Evolutionary conservation across 2,329 filamentous ascomycete species (phyloP), one percentile per base, ranked within the genome.

Genomic region (Ophiocordyceps sinensis): DNA sequence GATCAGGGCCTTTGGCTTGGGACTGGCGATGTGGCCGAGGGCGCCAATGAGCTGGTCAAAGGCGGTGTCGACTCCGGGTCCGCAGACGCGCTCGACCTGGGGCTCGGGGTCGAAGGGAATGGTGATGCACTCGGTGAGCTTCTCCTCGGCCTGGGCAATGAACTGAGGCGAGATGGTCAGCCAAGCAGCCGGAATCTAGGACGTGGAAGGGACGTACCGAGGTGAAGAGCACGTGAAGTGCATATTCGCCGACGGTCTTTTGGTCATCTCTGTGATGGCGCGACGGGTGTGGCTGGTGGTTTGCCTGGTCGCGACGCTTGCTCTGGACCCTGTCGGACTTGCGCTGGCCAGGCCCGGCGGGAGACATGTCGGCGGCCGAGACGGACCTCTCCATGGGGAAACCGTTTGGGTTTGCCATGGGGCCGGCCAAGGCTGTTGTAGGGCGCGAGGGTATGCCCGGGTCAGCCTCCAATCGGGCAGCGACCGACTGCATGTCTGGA

Each of bases 221-320:
- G 49, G 91, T 96, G 62, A 96, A 95, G 36, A 98, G 68, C 51
- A 96, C 89, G 62, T 96, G 89, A 45, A 98, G 68, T 17, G 91
- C 91, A 73, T 94, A 96, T 67, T 98, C 91, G 42, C 87, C 88
- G n/a, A 95, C 88, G 0, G 88, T 95, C 62, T 89, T 94, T 48
- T 82, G 76, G 47, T 94, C 85, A 41, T 82, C 76, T 50, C 77
- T 75, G 51, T 79, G 70, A 52, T 81, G 76, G 42, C 77, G 73
- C 39, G 80, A 80, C 30, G 84, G 89, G 53, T 86, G 79, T 14
- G 84, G 85, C 50, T 79, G 81, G 54, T 88, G 78, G 54, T 83
- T 81, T 7, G 71, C 67, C 56, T 85, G 80, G 46, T 87, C 82
- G 53, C 81, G 75, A 49, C 81, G 77, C 57, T 76, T 84, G 46